Evolutionary conservation across 2,329 filamentous ascomycete genomes (phyloP), one percentile per base, ranked within the genome.

Genomic region (Podosphaera fusca): DNA sequence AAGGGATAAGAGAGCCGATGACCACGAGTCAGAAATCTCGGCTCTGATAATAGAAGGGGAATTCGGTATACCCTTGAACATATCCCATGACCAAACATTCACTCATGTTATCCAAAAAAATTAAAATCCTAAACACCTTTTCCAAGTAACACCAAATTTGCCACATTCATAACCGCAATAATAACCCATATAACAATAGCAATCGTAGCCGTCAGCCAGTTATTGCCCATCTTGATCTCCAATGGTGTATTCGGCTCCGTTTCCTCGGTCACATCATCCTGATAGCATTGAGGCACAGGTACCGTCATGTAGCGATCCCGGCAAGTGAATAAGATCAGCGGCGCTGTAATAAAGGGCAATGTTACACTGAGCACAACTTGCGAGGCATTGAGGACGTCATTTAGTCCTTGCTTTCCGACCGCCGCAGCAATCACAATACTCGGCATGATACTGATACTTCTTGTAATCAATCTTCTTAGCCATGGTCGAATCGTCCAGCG

Each of bases 301-400:
- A 67, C 65, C 7, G 79, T 85, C 87, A 94, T 94, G 69, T 84
- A 92, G 65, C 80, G 80, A 62, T 80, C 78, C 49, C 82, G 75
- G 63, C 84, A 86, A 0, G 87, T 94, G 64, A 94, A 94, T 70
- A 85, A 94, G 57, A 94, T 83, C 36, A 94, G 71, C 1, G 87
- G 87, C 0, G 86, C 85, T 0, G 79, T 81, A n/a, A 90, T 79
- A 65, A 94, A 89, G 0, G 87, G 87, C 55, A 94, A 68, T 10
- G 88, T 84, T 9, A 89, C 76, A 63, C 82, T 87, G 12, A 94
- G 73, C 0, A 79, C 84, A 5, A 94, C 86, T 68, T 94, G 87
- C 2, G 77, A 82, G 0, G 77, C 87, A 34, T 84, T 86, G 35
- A 94, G 71, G 0, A 87, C 85, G 4, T 75, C 75, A 50, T 80